Base-by-base conservation (phyloP, 345 rosid species). In the Durio zibethinus region DNA sequence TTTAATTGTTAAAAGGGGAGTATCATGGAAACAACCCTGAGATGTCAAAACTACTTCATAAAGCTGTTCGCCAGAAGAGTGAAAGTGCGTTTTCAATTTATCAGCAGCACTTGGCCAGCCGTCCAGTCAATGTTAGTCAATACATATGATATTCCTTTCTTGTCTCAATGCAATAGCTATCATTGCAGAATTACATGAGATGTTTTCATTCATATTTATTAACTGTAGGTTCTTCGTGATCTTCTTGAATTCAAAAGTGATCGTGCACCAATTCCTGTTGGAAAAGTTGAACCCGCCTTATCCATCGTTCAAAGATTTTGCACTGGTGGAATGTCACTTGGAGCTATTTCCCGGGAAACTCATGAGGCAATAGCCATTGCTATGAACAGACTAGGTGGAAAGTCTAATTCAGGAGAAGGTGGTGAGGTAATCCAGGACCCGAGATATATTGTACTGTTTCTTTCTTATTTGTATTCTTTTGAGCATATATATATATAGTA, bases 281-380 rank as follows among this genome's bases (percentile, higher is more conserved):
- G 99, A 78, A 91, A 88, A 88, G 99, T 96, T 45, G 99, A 96
- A 83, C 93, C 99, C 18, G 98, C 98, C 4, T 69, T 80, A 36
- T 86, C 97, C 43, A 96, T 96, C 63, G 99, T 93, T 54, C 80
- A 92, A 78, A 89, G 98, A 63, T 96, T 96, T 84, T 96, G 99
- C 86, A 96, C 99, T 56, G 99, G 99, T 71, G 99, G 98, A 74
- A 96, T 96, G 98, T 93, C 99, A 11, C 98, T 96, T 45, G 99
- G 99, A 78, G 99, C 99, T 77, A 96, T 96, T 73, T 96, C 99
- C 73, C 92, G 99, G 86, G 99, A 96, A 83, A 96, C 99, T 82
- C 99, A 96, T 79, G 99, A 96, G 87, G 98, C 98, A 25, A 96
- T 96, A 86, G 98, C 98, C 83, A 87, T 93, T 86, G 99, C 98